Base-by-base conservation (phyloP, 2,329 filamentous ascomycete genomes). In the Ophiocordyceps robertsii region DNA sequence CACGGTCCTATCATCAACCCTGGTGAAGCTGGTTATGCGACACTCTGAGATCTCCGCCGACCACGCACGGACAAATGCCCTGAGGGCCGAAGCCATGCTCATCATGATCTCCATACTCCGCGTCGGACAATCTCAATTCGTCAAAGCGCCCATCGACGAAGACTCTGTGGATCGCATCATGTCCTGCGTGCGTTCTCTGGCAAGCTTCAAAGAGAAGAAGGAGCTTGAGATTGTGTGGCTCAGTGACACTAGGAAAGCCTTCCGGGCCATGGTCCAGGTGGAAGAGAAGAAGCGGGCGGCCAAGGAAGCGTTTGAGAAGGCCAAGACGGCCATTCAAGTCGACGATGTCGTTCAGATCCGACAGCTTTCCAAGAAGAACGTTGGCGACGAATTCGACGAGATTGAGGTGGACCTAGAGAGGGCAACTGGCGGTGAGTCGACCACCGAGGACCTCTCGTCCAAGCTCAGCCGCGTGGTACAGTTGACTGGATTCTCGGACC, bases 81-180 rank as follows among this genome's bases (percentile, higher is more conserved):
- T 98, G 24, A 83, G 87, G 40, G 92, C 92, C 4, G 92, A 98
- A 64, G 92, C 92, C 37, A 98, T 98, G 92, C 75, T 98, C 42
- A 96, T 98, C 59, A 95, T 96, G 89, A 95, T 98, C 53, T 96
- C 92, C 6, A 93, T 98, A 52, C 87, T 98, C 51, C 88, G 92
- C 40, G 92, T 95, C 46, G 92, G 92, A 35, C 92, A 98, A 65
- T 96, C 90, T n/a, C 87, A 95, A 49, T 98, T 98, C 53, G 92
- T 94, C 57, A 96, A 96, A 69, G 84, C 87, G 1, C 85, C 88
- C 3, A 96, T 98, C 49, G 92, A 98, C 48, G 92, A 98, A 61
- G 92, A 98, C 60, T 95, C 92, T 0, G 77, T 96, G n/a, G 92
- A 98, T 62, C 82, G 92, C 54, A 90, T 98, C 61, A 96, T 98